A percentile compares a stretch with the other conserved stretches of the same genome.
Evolutionary conservation across 2,329 filamentous ascomycete genomes (phyloP).

Genomic region (Trichophyton simii): DNA sequence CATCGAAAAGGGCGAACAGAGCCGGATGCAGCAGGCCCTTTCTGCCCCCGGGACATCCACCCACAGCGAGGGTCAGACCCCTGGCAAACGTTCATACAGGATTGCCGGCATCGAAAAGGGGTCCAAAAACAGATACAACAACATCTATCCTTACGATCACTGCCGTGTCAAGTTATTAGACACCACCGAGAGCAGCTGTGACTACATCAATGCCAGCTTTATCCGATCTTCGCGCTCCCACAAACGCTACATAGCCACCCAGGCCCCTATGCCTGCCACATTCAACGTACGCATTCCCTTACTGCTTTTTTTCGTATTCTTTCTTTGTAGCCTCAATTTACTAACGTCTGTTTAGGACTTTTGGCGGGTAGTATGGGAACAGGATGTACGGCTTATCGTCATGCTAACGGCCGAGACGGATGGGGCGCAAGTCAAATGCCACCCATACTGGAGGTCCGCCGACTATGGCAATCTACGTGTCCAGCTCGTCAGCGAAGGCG

Average conservation of each 20-base stretch:
- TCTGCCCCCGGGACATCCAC: conserved; percentile 42
- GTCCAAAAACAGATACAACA: conserved; percentile 92
- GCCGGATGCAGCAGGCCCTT: conserved; percentile 79
- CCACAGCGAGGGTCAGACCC: conserved; percentile 19
- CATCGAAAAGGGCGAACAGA: conserved; percentile 75
- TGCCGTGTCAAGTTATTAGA: conserved; percentile 68
- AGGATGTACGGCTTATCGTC: conserved; percentile 86
- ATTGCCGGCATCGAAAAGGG: conserved; percentile 92
- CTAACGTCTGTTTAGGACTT: conserved; percentile 56
- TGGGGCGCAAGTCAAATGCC: conserved; percentile 85
- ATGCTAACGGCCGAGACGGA: conserved; percentile 94
- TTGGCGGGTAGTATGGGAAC: conserved; percentile 95
- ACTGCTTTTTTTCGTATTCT: too few species aligned
- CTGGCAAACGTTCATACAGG: conserved; percentile 43
- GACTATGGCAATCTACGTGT: conserved; percentile 68
- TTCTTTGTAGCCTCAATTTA: background rate
- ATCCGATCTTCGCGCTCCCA: conserved; percentile 68
- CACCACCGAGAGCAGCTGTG: conserved; percentile 56
- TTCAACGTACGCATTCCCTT: conserved; percentile 55
- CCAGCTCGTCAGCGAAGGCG: conserved; percentile 67
- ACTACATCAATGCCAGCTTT: conserved; percentile 93
- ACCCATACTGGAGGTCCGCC: conserved; percentile 76
- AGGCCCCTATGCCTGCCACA: conserved; percentile 83
- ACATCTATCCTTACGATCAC: conserved; percentile 94
- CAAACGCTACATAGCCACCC: conserved; percentile 89